phyloP scores from a whole-genome alignment of 441 rosid species.

The Pelargonium australe region DNA sequence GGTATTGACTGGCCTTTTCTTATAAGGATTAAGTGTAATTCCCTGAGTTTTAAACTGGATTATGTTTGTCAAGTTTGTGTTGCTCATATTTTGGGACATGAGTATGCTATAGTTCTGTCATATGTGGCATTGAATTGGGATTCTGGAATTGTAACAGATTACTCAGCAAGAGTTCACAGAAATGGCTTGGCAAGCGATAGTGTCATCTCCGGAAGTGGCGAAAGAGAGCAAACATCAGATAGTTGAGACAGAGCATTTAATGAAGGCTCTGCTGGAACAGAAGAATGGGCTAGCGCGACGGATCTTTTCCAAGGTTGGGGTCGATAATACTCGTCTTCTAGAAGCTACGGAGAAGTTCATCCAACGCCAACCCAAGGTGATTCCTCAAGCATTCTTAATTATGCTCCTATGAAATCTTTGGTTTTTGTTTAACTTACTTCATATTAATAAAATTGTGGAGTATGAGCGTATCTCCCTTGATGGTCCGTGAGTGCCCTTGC shows the following conservation, averaged over 20 bases:
- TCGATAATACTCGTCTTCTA: constrained; percentile 82
- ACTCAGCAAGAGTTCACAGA: constrained; percentile 95
- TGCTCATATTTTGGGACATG: too few relatives aligned
- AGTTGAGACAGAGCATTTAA: constrained; percentile 94
- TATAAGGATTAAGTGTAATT: background rate
- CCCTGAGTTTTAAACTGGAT: background rate
- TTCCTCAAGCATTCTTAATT: background rate
- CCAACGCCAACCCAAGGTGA: constrained; percentile 93
- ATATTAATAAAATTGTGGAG: too few relatives aligned
- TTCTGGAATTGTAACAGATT: constrained; percentile 40
- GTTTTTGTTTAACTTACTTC: too few relatives aligned
- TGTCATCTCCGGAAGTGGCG: constrained; percentile 89
- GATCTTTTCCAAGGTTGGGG: constrained; percentile 74
- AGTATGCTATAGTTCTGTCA: background rate
- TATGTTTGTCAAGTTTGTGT: background rate
- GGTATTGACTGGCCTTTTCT: background rate
- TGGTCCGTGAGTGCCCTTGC: too few relatives aligned
- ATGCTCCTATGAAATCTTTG: too few relatives aligned
- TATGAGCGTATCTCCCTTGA: too few relatives aligned
- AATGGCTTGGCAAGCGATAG: constrained; percentile 98
- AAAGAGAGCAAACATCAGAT: constrained; percentile 95
- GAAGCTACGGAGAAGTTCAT: constrained; percentile 87
- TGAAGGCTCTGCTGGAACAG: constrained; percentile 93
- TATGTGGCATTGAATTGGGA: constrained; percentile 12
- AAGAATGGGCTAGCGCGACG: constrained; percentile 98